Evolutionary conservation across 306 rosid genomes (phyloP).

Genomic region (Hippophae gyantsensis): DNA sequence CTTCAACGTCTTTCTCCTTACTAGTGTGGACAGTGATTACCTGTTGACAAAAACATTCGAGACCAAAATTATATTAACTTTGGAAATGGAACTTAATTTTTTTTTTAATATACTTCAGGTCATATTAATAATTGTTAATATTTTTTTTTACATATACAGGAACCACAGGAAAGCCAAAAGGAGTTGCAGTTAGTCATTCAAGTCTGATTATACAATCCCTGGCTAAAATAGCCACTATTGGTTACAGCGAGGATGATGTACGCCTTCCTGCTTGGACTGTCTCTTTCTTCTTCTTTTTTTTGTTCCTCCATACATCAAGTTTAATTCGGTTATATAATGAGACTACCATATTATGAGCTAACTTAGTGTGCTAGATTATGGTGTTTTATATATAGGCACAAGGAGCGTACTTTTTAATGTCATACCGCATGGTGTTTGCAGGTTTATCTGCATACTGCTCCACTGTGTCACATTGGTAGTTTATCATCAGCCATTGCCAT

Average conservation of each 20-base stretch:
- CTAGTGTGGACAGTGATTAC: neutral
- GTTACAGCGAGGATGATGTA: conserved; percentile 82
- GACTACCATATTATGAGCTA: neutral
- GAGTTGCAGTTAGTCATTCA: conserved; percentile 68
- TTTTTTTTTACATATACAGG: conserved; percentile 35
- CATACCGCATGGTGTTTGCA: conserved; percentile 22
- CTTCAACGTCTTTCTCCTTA: neutral
- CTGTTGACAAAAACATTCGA: neutral
- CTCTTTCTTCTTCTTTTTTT: neutral
- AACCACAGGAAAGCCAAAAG: conserved; percentile 88
- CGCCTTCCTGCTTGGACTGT: conserved; percentile 13
- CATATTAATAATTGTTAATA: conserved; percentile 4
- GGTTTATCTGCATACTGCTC: conserved; percentile 86
- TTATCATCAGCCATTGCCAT: conserved; percentile 78
- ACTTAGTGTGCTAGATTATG: conserved; percentile 3
- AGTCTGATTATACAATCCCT: conserved; percentile 65
- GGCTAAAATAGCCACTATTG: conserved; percentile 70
- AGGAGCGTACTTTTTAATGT: neutral
- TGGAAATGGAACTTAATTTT: neutral
- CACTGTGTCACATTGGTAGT: conserved; percentile 86
- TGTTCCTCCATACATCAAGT: neutral
- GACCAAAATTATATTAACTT: neutral
- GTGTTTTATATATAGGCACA: neutral
- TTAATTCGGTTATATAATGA: neutral
- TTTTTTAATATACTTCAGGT: neutral